phyloP scores from a whole-genome alignment of 352 stramenopile species.

The Phytophthora citrophthora region DNA sequence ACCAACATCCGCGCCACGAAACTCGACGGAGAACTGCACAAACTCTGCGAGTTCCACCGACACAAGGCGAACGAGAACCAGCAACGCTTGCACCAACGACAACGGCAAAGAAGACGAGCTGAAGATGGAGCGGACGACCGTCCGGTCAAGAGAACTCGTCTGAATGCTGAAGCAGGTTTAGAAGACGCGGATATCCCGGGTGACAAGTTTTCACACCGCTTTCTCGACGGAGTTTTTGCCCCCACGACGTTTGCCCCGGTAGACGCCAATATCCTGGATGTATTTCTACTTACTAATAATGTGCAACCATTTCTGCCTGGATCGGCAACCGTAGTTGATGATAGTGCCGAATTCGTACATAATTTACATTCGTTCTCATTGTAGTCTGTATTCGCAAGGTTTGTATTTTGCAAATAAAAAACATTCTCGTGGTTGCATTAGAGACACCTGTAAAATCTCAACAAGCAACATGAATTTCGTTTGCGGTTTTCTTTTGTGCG shows the following conservation, averaged over 20 bases:
- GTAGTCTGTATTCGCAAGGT: too few species aligned
- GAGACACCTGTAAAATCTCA: too few species aligned
- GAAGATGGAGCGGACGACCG: not conserved
- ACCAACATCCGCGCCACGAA: slow-evolving; percentile 52
- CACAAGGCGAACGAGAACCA: slow-evolving; percentile 61
- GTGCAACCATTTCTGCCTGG: not conserved
- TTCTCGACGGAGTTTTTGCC: not conserved
- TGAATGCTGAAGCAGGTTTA: not conserved
- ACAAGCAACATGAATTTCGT: too few species aligned
- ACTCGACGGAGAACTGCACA: slow-evolving; percentile 54
- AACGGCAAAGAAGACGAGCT: slow-evolving; percentile 1
- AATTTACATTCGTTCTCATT: not conserved
- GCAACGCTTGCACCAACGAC: slow-evolving; percentile 47
- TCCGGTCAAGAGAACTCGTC: not conserved
- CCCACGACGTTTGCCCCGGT: not conserved
- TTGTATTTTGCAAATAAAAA: too few species aligned
- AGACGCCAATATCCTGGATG: not conserved
- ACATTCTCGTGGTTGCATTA: too few species aligned
- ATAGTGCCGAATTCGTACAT: not conserved
- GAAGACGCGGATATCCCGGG: too few species aligned
- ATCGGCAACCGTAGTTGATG: not conserved
- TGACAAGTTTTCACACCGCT: not conserved
- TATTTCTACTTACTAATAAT: not conserved
- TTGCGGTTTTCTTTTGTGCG: too few species aligned
- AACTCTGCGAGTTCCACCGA: slow-evolving; percentile 61